Evolutionary conservation across 352 stramenopile species (phyloP), one percentile per base, ranked within the genome.

Genomic region (Phytophthora crassamura): DNA sequence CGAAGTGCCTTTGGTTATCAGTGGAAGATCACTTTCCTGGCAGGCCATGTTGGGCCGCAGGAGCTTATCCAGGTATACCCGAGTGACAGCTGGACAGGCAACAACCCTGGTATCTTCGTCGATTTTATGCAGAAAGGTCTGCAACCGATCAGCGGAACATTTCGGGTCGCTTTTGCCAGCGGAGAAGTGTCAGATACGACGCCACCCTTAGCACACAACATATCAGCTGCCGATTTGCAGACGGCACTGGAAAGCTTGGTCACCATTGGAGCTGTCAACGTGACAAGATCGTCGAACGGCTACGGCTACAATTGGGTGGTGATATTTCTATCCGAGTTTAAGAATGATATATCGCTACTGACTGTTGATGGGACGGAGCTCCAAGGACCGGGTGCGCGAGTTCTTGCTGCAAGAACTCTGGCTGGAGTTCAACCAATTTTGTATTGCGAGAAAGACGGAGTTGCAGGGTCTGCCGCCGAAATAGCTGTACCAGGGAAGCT

Each of bases 301-400:
- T 98, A 97, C 71, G 97, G 97, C 1, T 97, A 91, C 77, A 98
- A 98, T 58, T 99, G 96, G 90, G 67, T 97, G 34, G 81, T 99
- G 25, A 98, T 88, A 8, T 99, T 99, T 72, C 16, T 97, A 10
- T 91, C 76, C 11, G 90, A 97, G 12, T 68, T 96, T 18, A 90
- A 82, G 28, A 78, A 75, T 43, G 80, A 97, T 11, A 69, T 97
- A 9, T 84, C 78, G 10, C 59, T 97, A 5, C 75, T 99, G 11
- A 86, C 69, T 16, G 82, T 98, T 0, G 93, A 99, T 60, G 93
- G 92, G 43, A 96, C 90, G 0, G 79, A 91, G 50, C 81, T 99
- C 0, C 97, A 96, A 56, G 96, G 97, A 6, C 90, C 94, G 3
- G 93, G 86, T 49, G 95, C 95, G 4, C 68, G 76, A 10, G 90